phyloP scores from a whole-genome alignment of 164 flowering plant species.

The Amborella trichopoda region DNA sequence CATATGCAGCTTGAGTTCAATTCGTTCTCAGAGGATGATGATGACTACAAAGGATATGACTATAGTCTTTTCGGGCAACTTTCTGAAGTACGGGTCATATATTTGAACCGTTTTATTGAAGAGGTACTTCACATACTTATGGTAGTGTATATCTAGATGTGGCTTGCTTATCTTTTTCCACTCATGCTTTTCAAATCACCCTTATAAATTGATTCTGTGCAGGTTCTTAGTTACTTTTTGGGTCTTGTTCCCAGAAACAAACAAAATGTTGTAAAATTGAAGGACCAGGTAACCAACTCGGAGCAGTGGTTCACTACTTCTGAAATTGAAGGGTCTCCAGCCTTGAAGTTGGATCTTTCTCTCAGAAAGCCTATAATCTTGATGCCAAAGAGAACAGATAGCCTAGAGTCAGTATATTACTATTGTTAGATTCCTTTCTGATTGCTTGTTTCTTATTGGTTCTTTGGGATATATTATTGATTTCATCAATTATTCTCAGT shows the following conservation, averaged over 20 bases:
- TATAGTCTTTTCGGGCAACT: slow-evolving; percentile 81
- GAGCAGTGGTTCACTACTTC: slow-evolving; percentile 80
- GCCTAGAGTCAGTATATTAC: slow-evolving; percentile 52
- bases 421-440: too few species aligned
- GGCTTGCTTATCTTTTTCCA: too few species aligned
- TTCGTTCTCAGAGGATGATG: slow-evolving; percentile 68
- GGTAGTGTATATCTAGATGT: too few species aligned
- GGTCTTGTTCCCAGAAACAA: slow-evolving; percentile 74
- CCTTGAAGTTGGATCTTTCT: slow-evolving; percentile 79
- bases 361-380: slow-evolving; percentile 79
- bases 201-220: too few species aligned
- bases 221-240: slow-evolving; percentile 78
- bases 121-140: slow-evolving; percentile 74
- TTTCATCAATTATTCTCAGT: too few species aligned
- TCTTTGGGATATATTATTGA: too few species aligned
- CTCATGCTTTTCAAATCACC: too few species aligned
- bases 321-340: slow-evolving; percentile 96
- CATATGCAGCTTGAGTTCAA: slow-evolving; percentile 77
- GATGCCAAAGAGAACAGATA: slow-evolving; percentile 85
- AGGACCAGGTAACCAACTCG: slow-evolving; percentile 74
- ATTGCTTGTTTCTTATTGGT: too few species aligned
- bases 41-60: slow-evolving; percentile 82
- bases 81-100: slow-evolving; percentile 89
- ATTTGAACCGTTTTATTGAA: slow-evolving; percentile 86
- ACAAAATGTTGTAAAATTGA: slow-evolving; percentile 46